Evolutionary conservation across 2,329 filamentous ascomycete species (phyloP).

Genomic region (Trichoderma arundinaceum): DNA sequence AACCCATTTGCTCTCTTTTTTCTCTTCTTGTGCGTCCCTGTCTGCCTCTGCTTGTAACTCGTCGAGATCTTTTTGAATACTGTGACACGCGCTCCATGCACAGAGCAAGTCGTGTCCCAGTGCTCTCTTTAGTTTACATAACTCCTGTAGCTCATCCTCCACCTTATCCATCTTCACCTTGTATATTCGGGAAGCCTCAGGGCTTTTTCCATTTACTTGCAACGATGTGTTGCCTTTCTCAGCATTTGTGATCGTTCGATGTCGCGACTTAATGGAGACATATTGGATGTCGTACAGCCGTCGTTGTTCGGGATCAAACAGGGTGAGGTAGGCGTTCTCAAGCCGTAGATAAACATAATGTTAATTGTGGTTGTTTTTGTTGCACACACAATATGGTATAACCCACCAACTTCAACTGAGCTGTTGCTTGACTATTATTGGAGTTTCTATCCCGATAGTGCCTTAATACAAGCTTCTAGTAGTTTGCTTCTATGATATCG

Average conservation of each 20-base stretch:
- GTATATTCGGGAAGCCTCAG: neutral
- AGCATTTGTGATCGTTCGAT: neutral
- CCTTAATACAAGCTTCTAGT: neutral
- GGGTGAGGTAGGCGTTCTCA: conserved; percentile 2
- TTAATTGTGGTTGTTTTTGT: neutral
- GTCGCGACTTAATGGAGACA: neutral
- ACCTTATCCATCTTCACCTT: neutral
- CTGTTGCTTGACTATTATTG: conserved; percentile 11
- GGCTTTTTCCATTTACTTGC: neutral
- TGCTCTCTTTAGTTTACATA: neutral
- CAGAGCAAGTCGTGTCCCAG: neutral
- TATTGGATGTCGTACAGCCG: conserved; percentile 1
- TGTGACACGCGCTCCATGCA: neutral
- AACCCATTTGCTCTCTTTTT: neutral
- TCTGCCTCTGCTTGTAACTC: neutral
- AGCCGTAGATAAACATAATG: neutral
- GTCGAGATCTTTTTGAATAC: neutral
- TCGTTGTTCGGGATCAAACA: conserved; percentile 7
- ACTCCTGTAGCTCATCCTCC: neutral
- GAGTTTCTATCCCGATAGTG: conserved; percentile 1
- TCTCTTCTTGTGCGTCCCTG: neutral
- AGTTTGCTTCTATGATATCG: conserved; percentile 8
- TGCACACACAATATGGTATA: neutral
- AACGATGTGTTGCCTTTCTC: neutral
- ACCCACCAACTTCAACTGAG: conserved; percentile 1